Evolutionary conservation across 2,329 filamentous ascomycete species (phyloP), one percentile per base, ranked within the genome.

Genomic region (Ophiostoma tasmaniense): DNA sequence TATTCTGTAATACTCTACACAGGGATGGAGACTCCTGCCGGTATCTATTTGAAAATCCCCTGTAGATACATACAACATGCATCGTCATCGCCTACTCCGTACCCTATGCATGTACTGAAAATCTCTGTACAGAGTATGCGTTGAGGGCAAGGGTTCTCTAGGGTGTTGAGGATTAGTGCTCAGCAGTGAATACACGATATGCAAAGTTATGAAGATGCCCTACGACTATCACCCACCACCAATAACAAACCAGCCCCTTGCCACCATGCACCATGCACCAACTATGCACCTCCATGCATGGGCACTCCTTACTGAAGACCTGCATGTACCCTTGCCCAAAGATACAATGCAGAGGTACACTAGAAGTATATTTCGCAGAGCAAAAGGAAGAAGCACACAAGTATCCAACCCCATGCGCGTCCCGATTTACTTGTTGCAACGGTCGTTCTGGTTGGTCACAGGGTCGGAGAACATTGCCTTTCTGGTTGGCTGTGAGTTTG

Each of bases 161-260:
- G 42, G 42, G 17, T 45, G 20, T n/a, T 37, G 14, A 39, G 37
- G 37, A 39, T 11, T 39, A 39, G 13, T 39, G 13, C 37, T 14
- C 37, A 2, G 8, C 14, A 39, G 11, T 13, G 13, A 45, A 42
- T 42, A 42, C n/a, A n/a, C n/a, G 33, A 33, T 33, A 33, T 33
- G 33, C 33, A 7, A 45, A 45, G 42, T 20, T 68, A 37, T 37
- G 50, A 13, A 20, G n/a, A n/a, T 64, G 45, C 33, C 28, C 37
- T 35, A 37, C 22, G 42, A 20, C 5, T n/a, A 45, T 45, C 20
- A 45, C 39, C 14, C 55, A 25, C 28, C 55, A n/a, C 55, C 55
- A 61, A 33, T 33, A 61, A 61, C 13, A 61, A 61, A 61, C 55
- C 55, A 61, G 28, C 55, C 55, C 55, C 55, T 61, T 61, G 55